phyloP scores from a whole-genome alignment of 2,329 filamentous ascomycete genomes.

The Bisporella sp. region DNA sequence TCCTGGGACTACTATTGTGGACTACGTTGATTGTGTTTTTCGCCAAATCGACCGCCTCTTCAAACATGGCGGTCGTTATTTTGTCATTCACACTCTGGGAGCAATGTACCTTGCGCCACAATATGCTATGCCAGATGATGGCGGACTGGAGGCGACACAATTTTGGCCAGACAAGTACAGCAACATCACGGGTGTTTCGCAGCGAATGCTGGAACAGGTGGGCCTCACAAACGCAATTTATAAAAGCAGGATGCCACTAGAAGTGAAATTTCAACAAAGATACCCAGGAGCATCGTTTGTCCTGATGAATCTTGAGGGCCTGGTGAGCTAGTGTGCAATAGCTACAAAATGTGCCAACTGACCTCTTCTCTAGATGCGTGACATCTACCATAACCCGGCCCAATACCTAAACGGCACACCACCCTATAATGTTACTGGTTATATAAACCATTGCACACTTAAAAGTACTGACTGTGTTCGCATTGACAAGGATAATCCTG shows the following conservation, averaged over 20 bases:
- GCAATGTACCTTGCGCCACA: not conserved
- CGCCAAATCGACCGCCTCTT: not conserved
- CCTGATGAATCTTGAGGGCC: not conserved
- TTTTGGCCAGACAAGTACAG: not conserved
- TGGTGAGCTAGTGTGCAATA: not conserved
- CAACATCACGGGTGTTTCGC: not conserved
- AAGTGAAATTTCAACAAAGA: not conserved
- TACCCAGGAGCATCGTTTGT: not conserved
- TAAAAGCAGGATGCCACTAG: not conserved
- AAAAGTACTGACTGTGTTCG: no score
- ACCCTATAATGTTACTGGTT: not conserved
- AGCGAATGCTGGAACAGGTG: not conserved
- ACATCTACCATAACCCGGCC: not conserved
- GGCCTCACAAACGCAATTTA: not conserved
- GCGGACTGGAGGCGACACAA: not conserved
- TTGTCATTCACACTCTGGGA: not conserved
- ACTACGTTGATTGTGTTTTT: not conserved
- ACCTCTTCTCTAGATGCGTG: not conserved
- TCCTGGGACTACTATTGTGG: not conserved
- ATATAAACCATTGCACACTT: no score
- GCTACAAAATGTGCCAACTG: no score
- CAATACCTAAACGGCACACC: not conserved
- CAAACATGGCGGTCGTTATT: not conserved
- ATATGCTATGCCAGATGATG: not conserved
- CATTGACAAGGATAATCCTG: not conserved